Evolutionary conservation across 2,329 filamentous ascomycete species (phyloP), one percentile per base, ranked within the genome.

Genomic region (Apiospora sp.): DNA sequence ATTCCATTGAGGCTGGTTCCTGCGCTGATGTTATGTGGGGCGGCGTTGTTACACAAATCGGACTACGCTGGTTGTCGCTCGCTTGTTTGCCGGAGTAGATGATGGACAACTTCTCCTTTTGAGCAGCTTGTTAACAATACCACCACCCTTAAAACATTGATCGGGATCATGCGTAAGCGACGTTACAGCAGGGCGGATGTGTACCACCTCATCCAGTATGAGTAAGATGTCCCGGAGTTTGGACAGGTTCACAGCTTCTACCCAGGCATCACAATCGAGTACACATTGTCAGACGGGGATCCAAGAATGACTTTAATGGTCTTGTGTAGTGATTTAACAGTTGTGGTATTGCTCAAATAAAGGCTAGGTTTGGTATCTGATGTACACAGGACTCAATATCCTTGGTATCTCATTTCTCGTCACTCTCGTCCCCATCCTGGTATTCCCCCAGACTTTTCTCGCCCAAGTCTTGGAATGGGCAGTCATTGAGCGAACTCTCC

Each of bases 321-420:
- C n/a, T n/a, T n/a, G n/a, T n/a, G n/a, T n/a, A n/a, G n/a, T n/a
- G 30, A n/a, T 61, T 61, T 61, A n/a, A 37, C 54, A 41, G 30
- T n/a, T 37, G 19, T 61, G 27, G 12, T 37, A 41, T 41, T 61
- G 54, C 54, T 61, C 54, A 61, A 37, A 37, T n/a, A 61, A 37
- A 37, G 54, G 54, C 54, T 37, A n/a, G 27, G 30, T 37, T 22
- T 41, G 24, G 24, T 27, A 58, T 58, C 24, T 51, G 49, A 51
- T 58, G 51, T 30, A 58, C 51, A 58, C 51, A 58, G 51, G 51
- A 58, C 13, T 16, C 27, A 22, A 22, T 19, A 30, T 58, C 51
- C 51, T 58, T 58, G 51, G 51, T 58, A 58, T 61, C 54, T 61
- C 54, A 37, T 61, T 58, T 34, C 51, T 34, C 51, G 19, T 58